These are phyloP conservation scores for Fusarium transvaalense DNA, from an alignment of 2,329 filamentous ascomycete species.

Conservation along the genomic window DNA sequence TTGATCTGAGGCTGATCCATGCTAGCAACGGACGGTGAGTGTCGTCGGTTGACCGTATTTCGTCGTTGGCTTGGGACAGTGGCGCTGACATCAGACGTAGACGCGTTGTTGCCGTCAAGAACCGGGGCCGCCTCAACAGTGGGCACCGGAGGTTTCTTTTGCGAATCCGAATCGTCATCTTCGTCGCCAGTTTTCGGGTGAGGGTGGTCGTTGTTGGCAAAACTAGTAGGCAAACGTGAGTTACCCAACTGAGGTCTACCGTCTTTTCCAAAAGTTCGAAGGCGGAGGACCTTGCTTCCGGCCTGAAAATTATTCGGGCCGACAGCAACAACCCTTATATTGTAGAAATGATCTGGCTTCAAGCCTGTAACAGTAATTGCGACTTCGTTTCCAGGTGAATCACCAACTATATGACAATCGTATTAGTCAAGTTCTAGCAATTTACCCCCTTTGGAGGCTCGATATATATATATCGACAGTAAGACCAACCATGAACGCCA, in stretches of 20 bases:
- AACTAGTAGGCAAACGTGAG: slow-evolving; percentile 67
- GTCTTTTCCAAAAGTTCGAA: slow-evolving; percentile 79
- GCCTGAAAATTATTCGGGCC: slow-evolving; percentile 94
- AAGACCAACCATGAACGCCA: slow-evolving; percentile 81
- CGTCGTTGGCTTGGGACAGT: slow-evolving; percentile 54
- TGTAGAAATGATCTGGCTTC: slow-evolving; percentile 89
- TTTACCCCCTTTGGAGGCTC: background rate
- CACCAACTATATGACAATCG: slow-evolving; percentile 72
- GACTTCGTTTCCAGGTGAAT: slow-evolving; percentile 69
- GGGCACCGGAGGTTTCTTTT: slow-evolving; percentile 63
- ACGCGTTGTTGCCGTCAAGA: slow-evolving; percentile 70
- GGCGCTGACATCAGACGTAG: slow-evolving; percentile 74
- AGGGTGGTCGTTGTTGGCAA: slow-evolving; percentile 65
- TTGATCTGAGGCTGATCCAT: slow-evolving; percentile 63
- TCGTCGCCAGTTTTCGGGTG: slow-evolving; percentile 57
- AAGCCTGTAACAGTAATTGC: slow-evolving; percentile 91
- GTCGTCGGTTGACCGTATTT: slow-evolving; percentile 76
- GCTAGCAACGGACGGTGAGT: slow-evolving; percentile 77
- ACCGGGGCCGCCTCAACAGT: slow-evolving; percentile 72
- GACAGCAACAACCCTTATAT: slow-evolving; percentile 91
- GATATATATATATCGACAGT: slow-evolving; percentile 11
- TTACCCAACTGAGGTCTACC: slow-evolving; percentile 71
- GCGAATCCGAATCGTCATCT: slow-evolving; percentile 61
- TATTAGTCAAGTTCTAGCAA: slow-evolving; percentile 29
- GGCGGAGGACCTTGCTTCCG: slow-evolving; percentile 84